A percentile compares a stretch with the other conserved stretches of the same genome.
phyloP scores from a whole-genome alignment of 768 basidiomycete species.

The Nevesoporus exiguus region DNA sequence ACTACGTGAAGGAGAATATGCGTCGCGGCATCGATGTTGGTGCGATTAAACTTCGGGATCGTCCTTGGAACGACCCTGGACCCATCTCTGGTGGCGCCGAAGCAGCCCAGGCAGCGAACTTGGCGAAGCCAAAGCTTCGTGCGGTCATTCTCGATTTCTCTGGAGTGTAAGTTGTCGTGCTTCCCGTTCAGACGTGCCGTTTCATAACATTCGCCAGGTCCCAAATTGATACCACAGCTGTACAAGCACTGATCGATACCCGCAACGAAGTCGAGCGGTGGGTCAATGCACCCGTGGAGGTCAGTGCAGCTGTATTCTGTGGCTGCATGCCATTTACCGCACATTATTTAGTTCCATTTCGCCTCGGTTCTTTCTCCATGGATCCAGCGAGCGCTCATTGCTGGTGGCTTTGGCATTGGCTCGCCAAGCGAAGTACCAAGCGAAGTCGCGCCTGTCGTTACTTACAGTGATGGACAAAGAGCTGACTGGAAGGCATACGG shows the following conservation, averaged over 20 bases:
- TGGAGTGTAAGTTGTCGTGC: constrained; percentile 48
- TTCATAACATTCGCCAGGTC: constrained; percentile 42
- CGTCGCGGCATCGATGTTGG: constrained; percentile 73
- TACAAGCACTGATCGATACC: constrained; percentile 89
- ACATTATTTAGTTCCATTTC: constrained; percentile 79
- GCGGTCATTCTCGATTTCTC: constrained; percentile 94
- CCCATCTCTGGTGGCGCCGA: constrained; percentile 47
- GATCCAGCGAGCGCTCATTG: constrained; percentile 85
- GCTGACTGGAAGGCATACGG: constrained; percentile 17
- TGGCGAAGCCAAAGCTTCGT: constrained; percentile 64
- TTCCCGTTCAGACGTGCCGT: not conserved
- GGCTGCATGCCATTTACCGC: not conserved
- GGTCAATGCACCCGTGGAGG: constrained; percentile 73
- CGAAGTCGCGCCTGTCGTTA: constrained; percentile 80
- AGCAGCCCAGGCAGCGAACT: constrained; percentile 46
- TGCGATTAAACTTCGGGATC: constrained; percentile 60
- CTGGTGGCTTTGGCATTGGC: constrained; percentile 89
- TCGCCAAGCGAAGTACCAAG: constrained; percentile 37
- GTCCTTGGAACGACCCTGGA: constrained; percentile 94
- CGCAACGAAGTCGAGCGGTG: constrained; percentile 86
- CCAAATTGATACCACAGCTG: constrained; percentile 88
- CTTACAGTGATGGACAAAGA: constrained; percentile 47
- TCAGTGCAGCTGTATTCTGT: constrained; percentile 25
- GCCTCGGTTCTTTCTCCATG: constrained; percentile 88
- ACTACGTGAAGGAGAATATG: constrained; percentile 75